Evolutionary conservation across 805 yeast genomes (phyloP).

Genomic region (Sugiyamaella chiloensis): DNA sequence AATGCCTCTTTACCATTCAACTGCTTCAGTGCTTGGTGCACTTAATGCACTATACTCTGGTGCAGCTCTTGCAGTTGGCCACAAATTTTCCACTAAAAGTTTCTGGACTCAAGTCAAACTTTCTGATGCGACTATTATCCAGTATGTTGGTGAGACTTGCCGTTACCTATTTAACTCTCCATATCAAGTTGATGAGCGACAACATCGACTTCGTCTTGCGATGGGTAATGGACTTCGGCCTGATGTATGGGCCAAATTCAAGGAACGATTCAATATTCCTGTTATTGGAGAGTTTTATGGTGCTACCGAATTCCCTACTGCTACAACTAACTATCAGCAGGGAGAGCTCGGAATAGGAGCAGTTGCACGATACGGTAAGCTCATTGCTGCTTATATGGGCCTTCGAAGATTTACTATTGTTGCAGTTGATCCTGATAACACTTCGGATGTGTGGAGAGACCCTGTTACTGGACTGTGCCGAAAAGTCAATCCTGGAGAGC

Average conservation of each 20-base stretch:
- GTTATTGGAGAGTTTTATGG: conserved; percentile 91
- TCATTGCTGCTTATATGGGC: conserved; percentile 27
- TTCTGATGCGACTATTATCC: conserved; percentile 72
- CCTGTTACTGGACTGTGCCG: conserved; percentile 60
- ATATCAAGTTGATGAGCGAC: conserved; percentile 55
- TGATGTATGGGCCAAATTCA: conserved; percentile 84
- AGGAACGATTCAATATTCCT: conserved; percentile 67
- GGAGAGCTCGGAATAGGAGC: conserved; percentile 87
- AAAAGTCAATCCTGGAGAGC: conserved; percentile 54
- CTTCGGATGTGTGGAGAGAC: conserved; percentile 65
- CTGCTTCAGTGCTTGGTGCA: conserved; percentile 85
- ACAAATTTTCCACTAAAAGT: conserved; percentile 75
- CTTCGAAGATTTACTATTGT: conserved; percentile 51
- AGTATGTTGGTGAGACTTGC: conserved; percentile 94
- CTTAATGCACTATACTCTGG: conserved; percentile 70
- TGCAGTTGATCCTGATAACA: conserved; percentile 78
- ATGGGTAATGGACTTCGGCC: conserved; percentile 88
- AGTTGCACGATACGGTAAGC: conserved; percentile 70
- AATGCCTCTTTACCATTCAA: conserved; percentile 94
- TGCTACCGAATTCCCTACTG: conserved; percentile 89
- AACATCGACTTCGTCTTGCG: conserved; percentile 64
- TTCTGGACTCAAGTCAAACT: conserved; percentile 88
- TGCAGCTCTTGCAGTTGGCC: conserved; percentile 72
- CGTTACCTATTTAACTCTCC: conserved; percentile 72
- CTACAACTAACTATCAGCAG: conserved; percentile 72